Conservation (phyloP, 2,329 filamentous ascomycete genomes). For the Phyllosticta ampelicida region DNA sequence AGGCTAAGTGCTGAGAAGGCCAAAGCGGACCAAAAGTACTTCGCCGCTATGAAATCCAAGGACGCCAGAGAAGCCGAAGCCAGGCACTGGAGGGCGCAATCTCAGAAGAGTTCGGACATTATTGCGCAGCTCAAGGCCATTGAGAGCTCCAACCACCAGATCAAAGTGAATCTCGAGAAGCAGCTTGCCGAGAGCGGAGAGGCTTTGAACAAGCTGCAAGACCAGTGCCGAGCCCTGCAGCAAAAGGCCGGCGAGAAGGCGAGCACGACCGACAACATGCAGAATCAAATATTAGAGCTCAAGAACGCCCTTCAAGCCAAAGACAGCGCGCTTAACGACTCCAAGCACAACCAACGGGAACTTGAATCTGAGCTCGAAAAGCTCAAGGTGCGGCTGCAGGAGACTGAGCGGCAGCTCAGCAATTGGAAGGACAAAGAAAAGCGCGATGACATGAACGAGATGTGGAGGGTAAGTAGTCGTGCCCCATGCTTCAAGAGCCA, state of each 20-base stretch:
- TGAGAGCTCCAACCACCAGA: slow-evolving; percentile 62
- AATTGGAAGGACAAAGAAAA: slow-evolving; percentile 64
- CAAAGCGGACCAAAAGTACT: slow-evolving; percentile 97
- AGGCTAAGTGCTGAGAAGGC: slow-evolving; percentile 76
- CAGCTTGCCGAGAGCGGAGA: slow-evolving; percentile 76
- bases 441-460: slow-evolving; percentile 10
- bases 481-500: neutral
- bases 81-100: slow-evolving; percentile 67
- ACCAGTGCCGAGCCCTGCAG: slow-evolving; percentile 67
- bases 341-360: slow-evolving; percentile 50
- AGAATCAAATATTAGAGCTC: slow-evolving; percentile 65
- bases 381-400: slow-evolving; percentile 64
- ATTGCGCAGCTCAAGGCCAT: slow-evolving; percentile 87
- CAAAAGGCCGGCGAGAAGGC: slow-evolving; percentile 57
- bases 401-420: slow-evolving; percentile 72
- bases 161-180: slow-evolving; percentile 81
- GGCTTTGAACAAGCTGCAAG: slow-evolving; percentile 57
- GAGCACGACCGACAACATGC: slow-evolving; percentile 60
- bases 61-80: slow-evolving; percentile 77
- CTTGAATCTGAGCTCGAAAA: slow-evolving; percentile 66
- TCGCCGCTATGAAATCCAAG: slow-evolving; percentile 87
- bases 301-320: slow-evolving; percentile 64
- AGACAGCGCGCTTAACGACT: slow-evolving; percentile 56
- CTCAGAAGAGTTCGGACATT: slow-evolving; percentile 83
- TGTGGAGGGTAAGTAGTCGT: slow-evolving; percentile 39